Evolutionary conservation across 2,329 filamentous ascomycete genomes (phyloP), one percentile per base, ranked within the genome.

Genomic region (Hypoxylon sp.): DNA sequence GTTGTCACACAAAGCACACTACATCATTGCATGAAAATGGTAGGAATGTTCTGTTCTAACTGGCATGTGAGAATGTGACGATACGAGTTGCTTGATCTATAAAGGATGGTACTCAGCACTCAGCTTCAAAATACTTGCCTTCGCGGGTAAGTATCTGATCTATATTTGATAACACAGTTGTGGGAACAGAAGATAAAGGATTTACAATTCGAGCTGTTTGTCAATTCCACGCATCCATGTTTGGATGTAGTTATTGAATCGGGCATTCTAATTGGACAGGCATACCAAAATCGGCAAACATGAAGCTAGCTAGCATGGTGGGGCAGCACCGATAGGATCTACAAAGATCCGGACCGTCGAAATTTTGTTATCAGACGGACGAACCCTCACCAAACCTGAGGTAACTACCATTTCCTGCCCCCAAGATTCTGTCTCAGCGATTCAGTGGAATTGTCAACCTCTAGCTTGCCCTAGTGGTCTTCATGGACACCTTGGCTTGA

Each of bases 341-440:
- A 70, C 64, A 57, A 61, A 72, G 66, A 70, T 70, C 69, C 69
- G 69, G 48, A 14, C 66, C 69, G 67, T 63, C 59, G 17, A 67
- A 68, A 65, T 69, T 72, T 72, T 72, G 61, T 71, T 63, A 68
- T 67, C 66, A 31, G 69, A 6, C 37, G 46, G 30, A 44, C 40
- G 60, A 61, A 60, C 59, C 22, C 50, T 60, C 50, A 56, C 50
- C 50, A 51, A 54, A 51, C 27, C 40, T 35, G 13, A 55, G n/a
- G n/a, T 30, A 33, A 40, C 33, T 20, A 17, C 20, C 42, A 61
- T 46, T 20, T 64, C 44, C 30, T 6, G 2, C 31, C 44, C 27
- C 48, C 46, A 49, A 56, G 35, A 25, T 31, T 53, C 20, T 6
- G 33, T 53, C 17, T 51, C 51, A 42, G 46, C 11, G 35, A 25